Conservation (phyloP, 805 yeast species). For the Zygotorulaspora sp. region DNA sequence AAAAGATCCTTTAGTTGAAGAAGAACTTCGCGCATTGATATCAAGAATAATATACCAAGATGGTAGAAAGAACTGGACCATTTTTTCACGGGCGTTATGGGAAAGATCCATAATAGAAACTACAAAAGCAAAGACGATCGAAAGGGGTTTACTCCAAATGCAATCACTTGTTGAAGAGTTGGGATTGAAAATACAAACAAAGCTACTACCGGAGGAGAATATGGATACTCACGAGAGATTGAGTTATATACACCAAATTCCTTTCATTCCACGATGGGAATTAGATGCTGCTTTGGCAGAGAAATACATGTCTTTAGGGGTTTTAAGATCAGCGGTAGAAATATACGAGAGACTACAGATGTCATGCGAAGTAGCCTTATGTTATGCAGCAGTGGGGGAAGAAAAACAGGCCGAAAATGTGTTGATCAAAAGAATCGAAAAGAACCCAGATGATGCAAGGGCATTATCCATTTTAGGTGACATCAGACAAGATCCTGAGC, state of each 20-base stretch:
- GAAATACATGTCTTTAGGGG: slow-evolving; percentile 78
- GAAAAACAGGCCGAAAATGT: slow-evolving; percentile 60
- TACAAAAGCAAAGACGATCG: slow-evolving; percentile 75
- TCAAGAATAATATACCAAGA: slow-evolving; percentile 59
- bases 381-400: slow-evolving; percentile 82
- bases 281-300: slow-evolving; percentile 82
- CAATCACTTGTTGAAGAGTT: slow-evolving; percentile 86
- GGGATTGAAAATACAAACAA: slow-evolving; percentile 59
- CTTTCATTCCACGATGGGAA: slow-evolving; percentile 78
- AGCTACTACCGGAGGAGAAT: slow-evolving; percentile 45
- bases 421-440: slow-evolving; percentile 48
- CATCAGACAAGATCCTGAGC: slow-evolving; percentile 63
- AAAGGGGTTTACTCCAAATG: slow-evolving; percentile 90
- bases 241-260: slow-evolving; percentile 66
- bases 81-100: slow-evolving; percentile 83
- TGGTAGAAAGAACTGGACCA: slow-evolving; percentile 51
- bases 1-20: slow-evolving; percentile 65
- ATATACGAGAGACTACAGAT: slow-evolving; percentile 76
- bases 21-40: slow-evolving; percentile 75
- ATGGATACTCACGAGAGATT: slow-evolving; percentile 42
- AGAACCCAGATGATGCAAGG: slow-evolving; percentile 72
- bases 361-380: slow-evolving; percentile 80
- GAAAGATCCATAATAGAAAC: slow-evolving; percentile 83
- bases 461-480: slow-evolving; percentile 85
- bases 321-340: slow-evolving; percentile 80